Evolutionary conservation across 495 filamentous ascomycete genomes (phyloP).

Genomic region (Neurospora terricola): DNA sequence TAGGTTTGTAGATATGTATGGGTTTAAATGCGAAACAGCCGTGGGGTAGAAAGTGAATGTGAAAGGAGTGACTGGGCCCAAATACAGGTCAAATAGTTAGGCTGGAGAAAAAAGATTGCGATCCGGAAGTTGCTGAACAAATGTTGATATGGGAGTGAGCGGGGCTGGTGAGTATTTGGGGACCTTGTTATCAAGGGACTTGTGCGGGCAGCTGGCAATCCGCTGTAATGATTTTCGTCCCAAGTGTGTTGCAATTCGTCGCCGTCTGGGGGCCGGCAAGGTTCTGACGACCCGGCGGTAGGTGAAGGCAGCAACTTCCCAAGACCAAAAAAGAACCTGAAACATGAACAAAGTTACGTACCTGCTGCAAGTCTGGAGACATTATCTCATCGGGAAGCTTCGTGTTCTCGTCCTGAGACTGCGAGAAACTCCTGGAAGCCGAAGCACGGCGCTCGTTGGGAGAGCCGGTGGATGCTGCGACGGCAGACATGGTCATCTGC

Average conservation of each 20-base stretch:
- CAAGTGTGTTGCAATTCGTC: neutral
- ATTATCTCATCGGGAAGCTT: conserved; percentile 15
- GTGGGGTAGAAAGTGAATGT: neutral
- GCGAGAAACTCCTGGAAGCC: conserved; percentile 21
- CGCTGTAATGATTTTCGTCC: neutral
- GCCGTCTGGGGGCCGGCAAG: neutral
- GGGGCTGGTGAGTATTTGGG: neutral
- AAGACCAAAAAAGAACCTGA: neutral
- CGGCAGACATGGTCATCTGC: conserved; percentile 33
- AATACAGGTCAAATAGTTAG: neutral
- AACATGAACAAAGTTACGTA: neutral
- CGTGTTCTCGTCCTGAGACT: conserved; percentile 33
- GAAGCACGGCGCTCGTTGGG: conserved; percentile 32
- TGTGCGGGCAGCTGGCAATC: neutral
- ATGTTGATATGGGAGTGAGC: neutral
- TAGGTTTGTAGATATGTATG: neutral
- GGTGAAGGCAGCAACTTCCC: neutral
- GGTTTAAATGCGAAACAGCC: neutral
- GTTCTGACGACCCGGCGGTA: neutral
- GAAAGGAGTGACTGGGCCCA: neutral
- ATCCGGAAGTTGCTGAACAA: neutral
- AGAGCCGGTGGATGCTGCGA: conserved; percentile 35
- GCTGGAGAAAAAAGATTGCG: neutral
- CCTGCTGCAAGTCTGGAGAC: neutral
- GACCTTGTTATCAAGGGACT: neutral